Percentiles rank a stretch among this genome's conserved stretches.
Conservation (phyloP, 495 filamentous ascomycete species). For the Entonaema liquescens region DNA sequence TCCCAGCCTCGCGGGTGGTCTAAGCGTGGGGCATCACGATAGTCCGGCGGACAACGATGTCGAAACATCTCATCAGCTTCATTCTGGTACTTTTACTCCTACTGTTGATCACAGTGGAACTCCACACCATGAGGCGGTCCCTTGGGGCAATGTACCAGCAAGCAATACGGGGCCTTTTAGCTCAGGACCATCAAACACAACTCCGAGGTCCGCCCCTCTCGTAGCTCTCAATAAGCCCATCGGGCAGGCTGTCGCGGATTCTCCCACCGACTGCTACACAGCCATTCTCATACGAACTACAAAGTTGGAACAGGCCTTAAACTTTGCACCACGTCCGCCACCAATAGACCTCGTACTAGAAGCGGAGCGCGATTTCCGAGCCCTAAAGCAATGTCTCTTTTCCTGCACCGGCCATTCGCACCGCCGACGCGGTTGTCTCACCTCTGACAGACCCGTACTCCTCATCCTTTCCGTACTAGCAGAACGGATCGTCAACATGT, state of each 20-base stretch:
- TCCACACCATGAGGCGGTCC: neutral
- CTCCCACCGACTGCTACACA: slow-evolving; percentile 3
- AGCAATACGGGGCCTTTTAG: neutral
- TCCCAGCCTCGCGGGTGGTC: neutral
- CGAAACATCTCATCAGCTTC: neutral
- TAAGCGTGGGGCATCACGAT: neutral
- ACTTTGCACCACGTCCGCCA: neutral
- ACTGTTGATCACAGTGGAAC: neutral
- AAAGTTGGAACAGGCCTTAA: slow-evolving; percentile 9
- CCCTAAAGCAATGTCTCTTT: neutral
- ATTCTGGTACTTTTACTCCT: neutral
- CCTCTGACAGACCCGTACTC: neutral
- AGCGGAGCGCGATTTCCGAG: neutral
- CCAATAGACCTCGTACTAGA: neutral
- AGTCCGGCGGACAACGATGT: neutral
- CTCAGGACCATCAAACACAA: neutral
- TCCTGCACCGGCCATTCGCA: neutral
- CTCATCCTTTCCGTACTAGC: neutral
- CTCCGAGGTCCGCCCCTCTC: neutral
- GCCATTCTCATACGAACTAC: slow-evolving; percentile 2
- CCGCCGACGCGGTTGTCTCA: neutral
- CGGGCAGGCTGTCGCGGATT: neutral
- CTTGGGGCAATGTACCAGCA: neutral
- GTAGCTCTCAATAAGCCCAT: neutral
- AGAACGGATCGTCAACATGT: neutral